Conservation (phyloP, 2,329 filamentous ascomycete genomes). For the Penicillium aurantiogriseum region DNA sequence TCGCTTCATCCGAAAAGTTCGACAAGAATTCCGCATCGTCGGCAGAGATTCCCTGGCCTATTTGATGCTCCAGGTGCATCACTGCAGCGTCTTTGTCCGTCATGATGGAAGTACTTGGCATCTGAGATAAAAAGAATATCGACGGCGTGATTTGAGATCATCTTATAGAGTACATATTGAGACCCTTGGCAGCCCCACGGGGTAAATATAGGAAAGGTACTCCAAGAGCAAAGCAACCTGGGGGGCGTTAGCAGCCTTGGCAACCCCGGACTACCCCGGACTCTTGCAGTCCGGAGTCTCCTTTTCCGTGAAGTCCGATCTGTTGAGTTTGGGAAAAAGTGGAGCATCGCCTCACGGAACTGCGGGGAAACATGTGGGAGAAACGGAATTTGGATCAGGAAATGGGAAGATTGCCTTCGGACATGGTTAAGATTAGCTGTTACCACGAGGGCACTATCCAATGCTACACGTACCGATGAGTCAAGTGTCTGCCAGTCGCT, state of each 20-base stretch:
- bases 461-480: slow-evolving; percentile 5
- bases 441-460: background rate
- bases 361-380: slow-evolving; percentile 1
- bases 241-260: background rate
- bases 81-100: slow-evolving; percentile 12
- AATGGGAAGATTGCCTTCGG: slow-evolving; percentile 7
- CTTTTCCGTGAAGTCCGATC: slow-evolving; percentile 8
- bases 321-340: background rate
- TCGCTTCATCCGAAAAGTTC: slow-evolving; percentile 27
- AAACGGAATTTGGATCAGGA: slow-evolving; percentile 6
- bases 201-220: background rate
- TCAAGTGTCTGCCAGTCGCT: slow-evolving; percentile 11
- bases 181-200: background rate
- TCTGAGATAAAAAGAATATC: background rate
- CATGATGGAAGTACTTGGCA: background rate
- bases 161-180: background rate
- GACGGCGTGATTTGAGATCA: background rate
- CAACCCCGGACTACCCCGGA: slow-evolving; percentile 3
- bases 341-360: background rate
- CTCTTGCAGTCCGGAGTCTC: background rate
- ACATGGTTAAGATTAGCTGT: background rate
- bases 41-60: slow-evolving; percentile 4
- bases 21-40: slow-evolving; percentile 33
- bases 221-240: background rate
- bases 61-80: slow-evolving; percentile 15